Conservation (phyloP, 306 rosid species). For the Gillenia trifoliata region DNA sequence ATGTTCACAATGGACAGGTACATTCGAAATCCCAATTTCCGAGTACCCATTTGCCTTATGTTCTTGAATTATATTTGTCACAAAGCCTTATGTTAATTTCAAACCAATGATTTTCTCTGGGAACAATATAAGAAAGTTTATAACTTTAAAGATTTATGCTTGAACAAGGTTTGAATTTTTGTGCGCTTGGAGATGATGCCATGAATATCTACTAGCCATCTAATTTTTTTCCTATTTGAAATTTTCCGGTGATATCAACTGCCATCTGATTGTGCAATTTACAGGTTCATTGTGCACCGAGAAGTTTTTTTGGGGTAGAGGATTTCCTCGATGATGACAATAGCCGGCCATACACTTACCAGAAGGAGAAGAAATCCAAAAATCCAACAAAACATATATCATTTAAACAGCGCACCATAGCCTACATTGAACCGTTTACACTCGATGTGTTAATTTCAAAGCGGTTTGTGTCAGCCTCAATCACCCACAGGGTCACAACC, state of each 20-base stretch:
- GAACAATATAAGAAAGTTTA: neutral
- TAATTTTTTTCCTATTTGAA: neutral
- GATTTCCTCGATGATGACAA: slow-evolving; percentile 82
- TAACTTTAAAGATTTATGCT: neutral
- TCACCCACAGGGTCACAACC: slow-evolving; percentile 86
- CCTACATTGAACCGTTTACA: slow-evolving; percentile 92
- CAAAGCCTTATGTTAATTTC: neutral
- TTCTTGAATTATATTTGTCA: neutral
- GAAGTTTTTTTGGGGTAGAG: slow-evolving; percentile 95
- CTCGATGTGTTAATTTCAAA: slow-evolving; percentile 93
- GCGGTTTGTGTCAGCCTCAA: slow-evolving; percentile 84
- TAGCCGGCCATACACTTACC: slow-evolving; percentile 84
- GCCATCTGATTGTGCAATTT: slow-evolving; percentile 2
- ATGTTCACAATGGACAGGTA: slow-evolving; percentile 65
- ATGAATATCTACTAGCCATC: neutral
- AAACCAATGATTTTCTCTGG: neutral
- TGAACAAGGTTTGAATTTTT: neutral
- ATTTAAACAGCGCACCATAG: slow-evolving; percentile 80
- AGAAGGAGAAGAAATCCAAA: slow-evolving; percentile 80
- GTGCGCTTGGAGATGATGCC: neutral
- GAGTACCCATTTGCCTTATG: neutral
- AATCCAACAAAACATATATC: slow-evolving; percentile 81
- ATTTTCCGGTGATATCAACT: neutral
- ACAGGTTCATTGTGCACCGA: slow-evolving; percentile 61
- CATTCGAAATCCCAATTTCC: slow-evolving; percentile 3